Evolutionary conservation across 495 filamentous ascomycete species (phyloP).

Genomic region (Podospora pseudopauciseta): DNA sequence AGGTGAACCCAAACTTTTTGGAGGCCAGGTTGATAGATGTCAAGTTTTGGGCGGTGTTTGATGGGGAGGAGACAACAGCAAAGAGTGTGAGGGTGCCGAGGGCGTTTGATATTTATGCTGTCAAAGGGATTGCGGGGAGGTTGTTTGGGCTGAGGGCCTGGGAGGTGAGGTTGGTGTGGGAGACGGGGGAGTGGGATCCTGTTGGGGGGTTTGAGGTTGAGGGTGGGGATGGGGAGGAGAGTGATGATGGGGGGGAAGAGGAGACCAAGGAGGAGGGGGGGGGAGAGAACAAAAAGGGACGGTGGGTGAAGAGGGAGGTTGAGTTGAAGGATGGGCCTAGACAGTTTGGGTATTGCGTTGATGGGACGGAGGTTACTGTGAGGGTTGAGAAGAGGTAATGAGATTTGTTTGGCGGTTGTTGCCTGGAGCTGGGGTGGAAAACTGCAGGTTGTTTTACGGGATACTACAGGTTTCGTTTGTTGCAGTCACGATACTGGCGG

Average conservation of each 20-base stretch:
- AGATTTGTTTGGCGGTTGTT: not conserved
- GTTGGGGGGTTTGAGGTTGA: slow-evolving; percentile 60
- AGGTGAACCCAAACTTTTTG: slow-evolving; percentile 62
- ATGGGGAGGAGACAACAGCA: slow-evolving; percentile 18
- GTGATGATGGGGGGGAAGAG: slow-evolving; percentile 38
- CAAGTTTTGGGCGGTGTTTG: slow-evolving; percentile 46
- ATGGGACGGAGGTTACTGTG: slow-evolving; percentile 63
- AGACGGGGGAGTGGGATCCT: slow-evolving; percentile 83
- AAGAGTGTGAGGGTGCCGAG: slow-evolving; percentile 61
- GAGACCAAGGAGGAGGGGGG: slow-evolving; percentile 14
- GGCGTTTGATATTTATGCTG: slow-evolving; percentile 70
- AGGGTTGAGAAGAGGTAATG: slow-evolving; percentile 56
- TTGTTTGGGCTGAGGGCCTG: slow-evolving; percentile 64
- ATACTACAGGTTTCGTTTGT: not conserved
- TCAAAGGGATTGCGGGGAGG: slow-evolving; percentile 72
- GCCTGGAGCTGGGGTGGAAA: not conserved
- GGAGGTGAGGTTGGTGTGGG: slow-evolving; percentile 64
- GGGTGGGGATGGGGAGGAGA: slow-evolving; percentile 54
- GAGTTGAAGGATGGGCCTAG: slow-evolving; percentile 78
- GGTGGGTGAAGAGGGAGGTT: slow-evolving; percentile 70
- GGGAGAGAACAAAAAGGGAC: slow-evolving; percentile 32
- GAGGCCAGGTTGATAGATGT: slow-evolving; percentile 69
- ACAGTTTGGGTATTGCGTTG: slow-evolving; percentile 77
- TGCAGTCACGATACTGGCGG: not conserved
- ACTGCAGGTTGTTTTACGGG: not conserved